Evolutionary conservation across 768 basidiomycete species (phyloP).

Genomic region (Russula vinacea): DNA sequence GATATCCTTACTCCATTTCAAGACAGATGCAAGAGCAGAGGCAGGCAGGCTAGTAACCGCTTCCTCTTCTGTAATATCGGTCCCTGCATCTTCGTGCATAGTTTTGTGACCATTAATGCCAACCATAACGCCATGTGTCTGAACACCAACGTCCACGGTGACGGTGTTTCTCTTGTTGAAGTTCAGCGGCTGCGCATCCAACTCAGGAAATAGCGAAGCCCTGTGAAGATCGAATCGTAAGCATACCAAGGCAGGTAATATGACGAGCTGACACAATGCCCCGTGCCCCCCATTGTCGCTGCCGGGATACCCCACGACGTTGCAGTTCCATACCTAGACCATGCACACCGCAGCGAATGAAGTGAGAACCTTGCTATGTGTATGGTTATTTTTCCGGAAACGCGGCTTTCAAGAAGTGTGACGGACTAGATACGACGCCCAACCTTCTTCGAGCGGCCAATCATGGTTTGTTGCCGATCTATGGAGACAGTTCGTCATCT

Average conservation of each 20-base stretch:
- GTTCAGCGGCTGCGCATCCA: slow-evolving; percentile 46
- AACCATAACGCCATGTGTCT: slow-evolving; percentile 45
- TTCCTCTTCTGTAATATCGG: slow-evolving; percentile 48
- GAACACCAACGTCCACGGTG: slow-evolving; percentile 59
- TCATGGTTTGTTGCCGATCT: slow-evolving; percentile 64
- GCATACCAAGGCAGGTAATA: slow-evolving; percentile 7
- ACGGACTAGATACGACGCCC: slow-evolving; percentile 58
- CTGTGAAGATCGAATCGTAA: slow-evolving; percentile 35
- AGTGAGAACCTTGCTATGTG: slow-evolving; percentile 65
- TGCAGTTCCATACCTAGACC: slow-evolving; percentile 66
- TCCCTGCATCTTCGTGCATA: slow-evolving; percentile 36
- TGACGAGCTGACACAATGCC: slow-evolving; percentile 57
- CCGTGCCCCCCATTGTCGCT: slow-evolving; percentile 69
- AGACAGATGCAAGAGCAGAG: slow-evolving; percentile 61
- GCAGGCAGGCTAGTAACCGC: slow-evolving; percentile 55
- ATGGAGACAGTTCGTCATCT: not conserved
- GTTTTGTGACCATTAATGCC: slow-evolving; percentile 37
- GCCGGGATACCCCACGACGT: slow-evolving; percentile 59
- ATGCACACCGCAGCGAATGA: slow-evolving; percentile 61
- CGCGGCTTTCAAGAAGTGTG: not conserved
- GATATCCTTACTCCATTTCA: slow-evolving; percentile 74
- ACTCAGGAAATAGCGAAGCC: slow-evolving; percentile 46
- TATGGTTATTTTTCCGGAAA: not conserved
- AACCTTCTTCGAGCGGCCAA: slow-evolving; percentile 71
- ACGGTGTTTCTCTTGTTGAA: slow-evolving; percentile 55